These are phyloP conservation scores for Scheffersomyces lignosus DNA, from an alignment of 805 yeast genomes.

Conservation along the genomic window DNA sequence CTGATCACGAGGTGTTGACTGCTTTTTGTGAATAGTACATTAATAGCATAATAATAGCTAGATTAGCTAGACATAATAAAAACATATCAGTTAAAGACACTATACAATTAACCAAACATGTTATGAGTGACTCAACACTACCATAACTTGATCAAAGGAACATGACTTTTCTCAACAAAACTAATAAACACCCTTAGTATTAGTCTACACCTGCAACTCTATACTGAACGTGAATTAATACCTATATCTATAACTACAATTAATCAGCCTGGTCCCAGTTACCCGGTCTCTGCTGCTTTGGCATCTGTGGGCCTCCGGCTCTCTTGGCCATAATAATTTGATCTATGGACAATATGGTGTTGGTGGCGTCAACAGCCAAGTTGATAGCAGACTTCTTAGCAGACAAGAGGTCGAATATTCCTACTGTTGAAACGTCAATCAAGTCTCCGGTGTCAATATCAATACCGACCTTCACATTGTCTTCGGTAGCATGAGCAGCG, in stretches of 20 bases:
- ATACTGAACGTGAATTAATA: too few relatives aligned
- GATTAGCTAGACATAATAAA: too few relatives aligned
- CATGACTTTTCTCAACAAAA: too few relatives aligned
- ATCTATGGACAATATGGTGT: constrained; percentile 86
- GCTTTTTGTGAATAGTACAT: too few relatives aligned
- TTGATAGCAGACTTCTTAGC: constrained; percentile 85
- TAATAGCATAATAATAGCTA: too few relatives aligned
- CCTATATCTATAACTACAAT: constrained; percentile 1
- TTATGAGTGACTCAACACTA: too few relatives aligned
- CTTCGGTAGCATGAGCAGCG: constrained; percentile 71
- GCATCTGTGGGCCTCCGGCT: constrained; percentile 96
- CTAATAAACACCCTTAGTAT: too few relatives aligned
- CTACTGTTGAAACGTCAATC: constrained; percentile 65
- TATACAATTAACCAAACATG: too few relatives aligned
- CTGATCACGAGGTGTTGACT: too few relatives aligned
- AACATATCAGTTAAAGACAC: too few relatives aligned
- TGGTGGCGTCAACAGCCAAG: constrained; percentile 94
- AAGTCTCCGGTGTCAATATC: constrained; percentile 72
- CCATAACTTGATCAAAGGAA: too few relatives aligned
- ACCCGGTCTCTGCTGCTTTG: constrained; percentile 81
- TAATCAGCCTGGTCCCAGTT: constrained; percentile 95
- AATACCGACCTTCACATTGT: constrained; percentile 68
- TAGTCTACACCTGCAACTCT: too few relatives aligned
- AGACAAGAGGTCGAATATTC: constrained; percentile 76
- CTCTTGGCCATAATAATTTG: constrained; percentile 98